Evolutionary conservation across 2,329 filamentous ascomycete genomes (phyloP).

Genomic region (Diaporthe australafricana): DNA sequence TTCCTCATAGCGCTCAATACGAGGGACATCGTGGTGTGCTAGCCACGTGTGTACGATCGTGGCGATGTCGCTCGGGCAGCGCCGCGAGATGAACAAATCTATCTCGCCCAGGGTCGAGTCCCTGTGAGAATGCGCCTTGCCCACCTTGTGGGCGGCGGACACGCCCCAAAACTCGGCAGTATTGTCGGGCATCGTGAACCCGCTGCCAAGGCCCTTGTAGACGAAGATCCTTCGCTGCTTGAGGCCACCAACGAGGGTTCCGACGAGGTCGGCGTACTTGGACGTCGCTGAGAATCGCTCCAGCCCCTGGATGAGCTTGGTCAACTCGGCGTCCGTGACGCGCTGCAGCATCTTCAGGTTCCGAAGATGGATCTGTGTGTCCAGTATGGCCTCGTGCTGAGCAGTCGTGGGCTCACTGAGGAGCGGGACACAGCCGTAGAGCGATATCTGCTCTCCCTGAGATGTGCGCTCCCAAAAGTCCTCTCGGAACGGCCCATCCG

Average conservation of each 20-base stretch:
- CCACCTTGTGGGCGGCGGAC: conserved; percentile 37
- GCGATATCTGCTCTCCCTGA: conserved; percentile 44
- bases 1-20: conserved; percentile 48
- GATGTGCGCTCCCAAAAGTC: conserved; percentile 48
- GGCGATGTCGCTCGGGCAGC: conserved; percentile 45
- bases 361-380: conserved; percentile 47
- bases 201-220: conserved; percentile 51
- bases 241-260: conserved; percentile 45
- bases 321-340: conserved; percentile 43
- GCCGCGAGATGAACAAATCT: conserved; percentile 51
- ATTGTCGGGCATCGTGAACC: conserved; percentile 47
- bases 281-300: conserved; percentile 38
- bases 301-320: conserved; percentile 43
- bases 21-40: conserved; percentile 49
- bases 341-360: conserved; percentile 48
- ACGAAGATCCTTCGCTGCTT: conserved; percentile 42
- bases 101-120: conserved; percentile 38
- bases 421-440: conserved; percentile 47
- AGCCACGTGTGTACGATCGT: conserved; percentile 52
- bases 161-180: conserved; percentile 50
- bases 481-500: conserved; percentile 40
- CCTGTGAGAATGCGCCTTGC: conserved; percentile 24
- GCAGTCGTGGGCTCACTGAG: conserved; percentile 42
- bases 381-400: conserved; percentile 47
- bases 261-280: conserved; percentile 41